Percentiles rank a stretch among this genome's conserved stretches.
Evolutionary conservation across 1,139 yeast species (phyloP).

Genomic region (Kazachstania sp.): DNA sequence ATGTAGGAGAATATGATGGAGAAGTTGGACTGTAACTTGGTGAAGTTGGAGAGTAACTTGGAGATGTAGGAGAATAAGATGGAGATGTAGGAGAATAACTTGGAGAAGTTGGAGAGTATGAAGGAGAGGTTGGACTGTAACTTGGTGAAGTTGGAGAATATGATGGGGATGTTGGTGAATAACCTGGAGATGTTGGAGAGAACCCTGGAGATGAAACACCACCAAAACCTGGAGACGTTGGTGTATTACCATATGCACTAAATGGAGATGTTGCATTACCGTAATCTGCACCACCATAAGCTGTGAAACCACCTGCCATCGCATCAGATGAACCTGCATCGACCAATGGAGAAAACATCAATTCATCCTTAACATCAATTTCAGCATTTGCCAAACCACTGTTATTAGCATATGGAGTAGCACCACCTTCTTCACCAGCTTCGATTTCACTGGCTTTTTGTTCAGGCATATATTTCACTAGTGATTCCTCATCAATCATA

Average conservation of each 20-base stretch:
- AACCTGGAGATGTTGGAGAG: constrained; percentile 67
- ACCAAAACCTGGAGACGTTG: constrained; percentile 66
- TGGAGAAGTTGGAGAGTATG: constrained; percentile 71
- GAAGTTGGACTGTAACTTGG: background rate
- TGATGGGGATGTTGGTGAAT: constrained; percentile 63
- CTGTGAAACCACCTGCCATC: constrained; percentile 78
- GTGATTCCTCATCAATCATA: constrained; percentile 83
- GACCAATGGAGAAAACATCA: constrained; percentile 90
- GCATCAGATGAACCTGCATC: constrained; percentile 76
- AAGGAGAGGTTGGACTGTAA: constrained; percentile 70
- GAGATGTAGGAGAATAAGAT: constrained; percentile 41
- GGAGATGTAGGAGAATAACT: constrained; percentile 64
- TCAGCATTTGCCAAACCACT: constrained; percentile 69
- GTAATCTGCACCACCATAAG: constrained; percentile 65
- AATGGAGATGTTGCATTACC: constrained; percentile 60
- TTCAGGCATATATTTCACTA: constrained; percentile 42
- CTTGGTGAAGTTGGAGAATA: constrained; percentile 68
- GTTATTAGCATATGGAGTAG: constrained; percentile 84
- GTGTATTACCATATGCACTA: constrained; percentile 50
- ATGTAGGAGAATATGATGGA: constrained; percentile 42
- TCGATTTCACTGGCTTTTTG: constrained; percentile 35
- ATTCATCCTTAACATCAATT: constrained; percentile 70
- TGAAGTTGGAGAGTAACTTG: background rate
- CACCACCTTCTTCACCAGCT: constrained; percentile 69
- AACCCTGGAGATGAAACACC: constrained; percentile 66